These are phyloP conservation scores for Lipomyces sp. DNA, from an alignment of 805 yeast genomes.

Conservation along the genomic window DNA sequence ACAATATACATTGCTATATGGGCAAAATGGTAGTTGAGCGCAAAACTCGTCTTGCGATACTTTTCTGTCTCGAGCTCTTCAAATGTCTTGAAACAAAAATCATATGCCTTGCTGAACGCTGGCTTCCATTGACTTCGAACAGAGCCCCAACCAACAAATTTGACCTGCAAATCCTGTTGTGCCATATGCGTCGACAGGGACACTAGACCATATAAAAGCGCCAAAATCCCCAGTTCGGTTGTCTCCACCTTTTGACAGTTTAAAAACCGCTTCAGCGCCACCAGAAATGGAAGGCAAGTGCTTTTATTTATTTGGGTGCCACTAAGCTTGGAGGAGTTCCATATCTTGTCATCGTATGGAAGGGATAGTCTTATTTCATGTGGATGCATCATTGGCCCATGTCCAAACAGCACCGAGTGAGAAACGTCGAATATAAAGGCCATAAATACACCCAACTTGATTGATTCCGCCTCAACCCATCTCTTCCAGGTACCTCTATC, in stretches of 20 bases:
- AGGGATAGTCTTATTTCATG: constrained; percentile 65
- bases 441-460: constrained; percentile 77
- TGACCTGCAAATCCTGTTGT: constrained; percentile 68
- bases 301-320: constrained; percentile 24
- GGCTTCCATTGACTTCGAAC: constrained; percentile 68
- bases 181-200: constrained; percentile 74
- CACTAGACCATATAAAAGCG: constrained; percentile 66
- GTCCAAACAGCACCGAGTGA: constrained; percentile 80
- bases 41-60: background rate
- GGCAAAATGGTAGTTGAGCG: background rate
- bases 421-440: constrained; percentile 81
- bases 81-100: constrained; percentile 58
- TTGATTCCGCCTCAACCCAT: constrained; percentile 57
- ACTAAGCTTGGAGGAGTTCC: constrained; percentile 51
- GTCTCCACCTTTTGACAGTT: constrained; percentile 55
- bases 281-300: constrained; percentile 52
- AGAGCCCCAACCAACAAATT: constrained; percentile 51
- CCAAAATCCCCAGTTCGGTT: constrained; percentile 65
- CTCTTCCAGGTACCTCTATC: background rate
- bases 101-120: constrained; percentile 67
- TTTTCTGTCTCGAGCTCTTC: constrained; percentile 32
- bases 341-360: constrained; percentile 66
- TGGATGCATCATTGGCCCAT: constrained; percentile 60
- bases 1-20: background rate
- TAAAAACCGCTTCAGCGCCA: constrained; percentile 60